phyloP scores from a whole-genome alignment of 148 eudicot species.

The Nepenthes mirabilis region DNA sequence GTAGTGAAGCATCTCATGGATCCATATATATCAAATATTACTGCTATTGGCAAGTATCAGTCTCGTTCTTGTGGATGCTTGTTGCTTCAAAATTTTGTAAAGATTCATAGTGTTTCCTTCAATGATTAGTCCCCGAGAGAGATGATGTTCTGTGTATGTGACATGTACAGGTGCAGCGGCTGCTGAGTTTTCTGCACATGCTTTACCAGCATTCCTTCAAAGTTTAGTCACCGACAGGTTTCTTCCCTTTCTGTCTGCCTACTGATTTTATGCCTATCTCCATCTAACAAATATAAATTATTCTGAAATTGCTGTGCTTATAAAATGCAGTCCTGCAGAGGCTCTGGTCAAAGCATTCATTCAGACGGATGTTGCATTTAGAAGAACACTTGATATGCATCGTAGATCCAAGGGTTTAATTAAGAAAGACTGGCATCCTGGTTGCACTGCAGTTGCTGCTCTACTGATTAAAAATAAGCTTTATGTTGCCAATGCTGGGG shows the following conservation, averaged over 20 bases:
- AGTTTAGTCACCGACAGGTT: slow-evolving; percentile 39
- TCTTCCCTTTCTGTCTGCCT: neutral
- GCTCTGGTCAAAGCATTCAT: slow-evolving; percentile 62
- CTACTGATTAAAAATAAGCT: slow-evolving; percentile 58
- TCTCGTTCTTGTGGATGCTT: too few relatives aligned
- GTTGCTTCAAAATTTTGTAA: too few relatives aligned
- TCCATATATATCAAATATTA: too few relatives aligned
- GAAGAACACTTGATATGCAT: slow-evolving; percentile 37
- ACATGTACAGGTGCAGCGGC: slow-evolving; percentile 77
- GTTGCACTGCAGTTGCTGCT: slow-evolving; percentile 84
- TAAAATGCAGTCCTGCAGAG: slow-evolving; percentile 46
- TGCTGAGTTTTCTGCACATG: slow-evolving; percentile 85
- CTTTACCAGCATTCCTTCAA: slow-evolving; percentile 62
- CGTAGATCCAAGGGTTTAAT: slow-evolving; percentile 44
- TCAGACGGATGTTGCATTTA: slow-evolving; percentile 66
- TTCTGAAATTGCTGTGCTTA: neutral
- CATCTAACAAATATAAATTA: neutral
- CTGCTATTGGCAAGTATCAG: too few relatives aligned
- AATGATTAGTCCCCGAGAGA: neutral
- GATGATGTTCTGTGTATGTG: neutral
- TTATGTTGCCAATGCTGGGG: slow-evolving; percentile 90
- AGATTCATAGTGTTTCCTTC: too few relatives aligned
- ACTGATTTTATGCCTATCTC: neutral
- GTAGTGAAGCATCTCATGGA: too few relatives aligned
- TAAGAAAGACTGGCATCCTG: slow-evolving; percentile 87